Evolutionary conservation across 2,329 filamentous ascomycete species (phyloP), one percentile per base, ranked within the genome.

Genomic region (Diplodia corticola): DNA sequence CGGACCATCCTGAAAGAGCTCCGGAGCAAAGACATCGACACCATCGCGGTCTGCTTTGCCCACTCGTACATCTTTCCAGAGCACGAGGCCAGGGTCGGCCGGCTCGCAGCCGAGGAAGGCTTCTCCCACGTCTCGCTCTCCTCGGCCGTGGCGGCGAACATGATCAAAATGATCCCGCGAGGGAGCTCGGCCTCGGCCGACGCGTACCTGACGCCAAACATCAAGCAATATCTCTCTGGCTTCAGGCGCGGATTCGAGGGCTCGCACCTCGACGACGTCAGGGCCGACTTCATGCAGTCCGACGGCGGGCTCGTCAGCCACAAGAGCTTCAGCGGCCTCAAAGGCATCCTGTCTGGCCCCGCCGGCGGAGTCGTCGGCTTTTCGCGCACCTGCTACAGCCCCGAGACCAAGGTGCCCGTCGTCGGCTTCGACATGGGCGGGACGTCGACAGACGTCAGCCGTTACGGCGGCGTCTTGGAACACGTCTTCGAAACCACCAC

Each of bases 361-460:
- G 93, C 93, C n/a, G 93, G 93, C 33, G 93, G 93, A 40, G 93
- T 97, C 0, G 93, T 97, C 0, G 93, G 93, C 2, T 97, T 97
- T 76, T 93, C 93, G n/a, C 87, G 93, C 22, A 97, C 93, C 0
- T 95, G 91, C 1, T 97, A 94, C 76, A 93, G 97, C 70, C 85
- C 89, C 0, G 83, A 90, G 59, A 95, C 92, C 4, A 91, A 88
- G 73, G 92, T 87, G 1, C 92, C 93, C 0, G 91, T 97, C 4
- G 97, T 97, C 72, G 93, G 93, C 0, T 97, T 97, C 73, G 93
- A 97, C 71, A 97, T 97, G 93, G 92, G 92, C 40, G 93, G 93
- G 13, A 97, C 93, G 0, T 93, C 89, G 66, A 97, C 93, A 0
- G 93, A 97, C 76, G 92, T 97, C 10, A 96, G 91, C 40, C 85